These are phyloP conservation scores for Schizothecium vesticola DNA, from an alignment of 495 filamentous ascomycete genomes.

Conservation along the genomic window DNA sequence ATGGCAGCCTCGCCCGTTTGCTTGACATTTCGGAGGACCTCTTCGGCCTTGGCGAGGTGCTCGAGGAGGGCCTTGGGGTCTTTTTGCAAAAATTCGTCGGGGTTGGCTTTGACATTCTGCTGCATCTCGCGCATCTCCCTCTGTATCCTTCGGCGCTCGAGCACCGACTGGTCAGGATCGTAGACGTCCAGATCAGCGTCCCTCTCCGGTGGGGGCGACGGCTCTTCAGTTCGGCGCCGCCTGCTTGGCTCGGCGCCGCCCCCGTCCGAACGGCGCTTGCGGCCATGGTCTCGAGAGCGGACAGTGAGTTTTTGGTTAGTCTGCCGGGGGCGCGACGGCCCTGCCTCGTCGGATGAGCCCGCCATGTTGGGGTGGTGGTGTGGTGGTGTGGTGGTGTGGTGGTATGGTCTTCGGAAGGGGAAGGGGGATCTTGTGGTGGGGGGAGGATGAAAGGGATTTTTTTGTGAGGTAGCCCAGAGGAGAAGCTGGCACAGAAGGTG, in stretches of 20 bases:
- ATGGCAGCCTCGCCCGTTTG: constrained; percentile 91
- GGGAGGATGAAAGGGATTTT: not conserved
- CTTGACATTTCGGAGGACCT: constrained; percentile 63
- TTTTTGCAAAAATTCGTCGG: constrained; percentile 58
- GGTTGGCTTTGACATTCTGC: constrained; percentile 63
- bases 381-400: no score
- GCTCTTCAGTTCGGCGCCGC: constrained; percentile 35
- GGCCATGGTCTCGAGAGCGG: constrained; percentile 2
- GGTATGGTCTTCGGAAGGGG: not conserved
- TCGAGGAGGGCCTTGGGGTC: constrained; percentile 52
- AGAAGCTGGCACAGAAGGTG: not conserved
- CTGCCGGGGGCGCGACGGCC: not conserved
- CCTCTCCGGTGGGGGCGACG: constrained; percentile 19
- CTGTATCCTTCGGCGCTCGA: constrained; percentile 67
- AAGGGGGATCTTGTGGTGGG: not conserved
- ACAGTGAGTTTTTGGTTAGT: constrained; percentile 18
- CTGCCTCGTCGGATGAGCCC: not conserved
- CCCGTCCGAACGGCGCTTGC: constrained; percentile 46
- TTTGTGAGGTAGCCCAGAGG: not conserved
- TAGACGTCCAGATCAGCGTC: constrained; percentile 49
- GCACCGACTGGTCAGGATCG: constrained; percentile 81
- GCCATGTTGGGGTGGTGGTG: constrained; percentile 9
- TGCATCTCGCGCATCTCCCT: constrained; percentile 62
- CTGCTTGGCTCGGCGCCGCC: constrained; percentile 32
- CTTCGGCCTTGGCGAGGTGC: constrained; percentile 60